Evolutionary conservation across 345 rosid species (phyloP).

Genomic region (Linum lewisii): DNA sequence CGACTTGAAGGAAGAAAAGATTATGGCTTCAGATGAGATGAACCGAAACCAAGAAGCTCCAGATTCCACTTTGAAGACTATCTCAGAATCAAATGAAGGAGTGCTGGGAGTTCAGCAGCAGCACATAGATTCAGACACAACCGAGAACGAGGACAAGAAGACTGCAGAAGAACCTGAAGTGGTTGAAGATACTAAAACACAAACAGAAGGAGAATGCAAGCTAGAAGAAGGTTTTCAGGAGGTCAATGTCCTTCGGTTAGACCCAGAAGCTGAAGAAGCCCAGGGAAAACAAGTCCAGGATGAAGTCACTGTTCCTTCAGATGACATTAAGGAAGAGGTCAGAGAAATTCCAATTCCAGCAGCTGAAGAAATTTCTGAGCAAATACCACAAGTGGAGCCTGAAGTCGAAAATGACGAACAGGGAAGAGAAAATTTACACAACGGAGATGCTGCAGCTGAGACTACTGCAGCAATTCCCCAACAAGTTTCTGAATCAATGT

Average conservation of each 20-base stretch:
- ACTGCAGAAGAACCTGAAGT: background rate
- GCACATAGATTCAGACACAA: slow-evolving; percentile 9
- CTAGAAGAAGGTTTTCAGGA: slow-evolving; percentile 9
- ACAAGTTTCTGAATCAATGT: background rate
- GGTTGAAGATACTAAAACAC: background rate
- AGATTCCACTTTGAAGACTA: no score
- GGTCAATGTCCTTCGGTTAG: no score
- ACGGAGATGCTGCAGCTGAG: background rate
- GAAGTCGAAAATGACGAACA: background rate
- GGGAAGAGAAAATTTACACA: background rate
- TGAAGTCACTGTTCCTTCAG: background rate
- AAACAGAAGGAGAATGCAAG: slow-evolving; percentile 9
- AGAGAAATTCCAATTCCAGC: background rate
- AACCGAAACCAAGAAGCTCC: no score
- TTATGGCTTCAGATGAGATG: no score
- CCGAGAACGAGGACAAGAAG: slow-evolving; percentile 6
- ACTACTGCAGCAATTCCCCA: background rate
- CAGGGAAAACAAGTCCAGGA: background rate
- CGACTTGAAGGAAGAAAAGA: no score
- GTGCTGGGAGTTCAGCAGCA: background rate
- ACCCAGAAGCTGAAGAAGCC: background rate
- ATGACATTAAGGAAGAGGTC: background rate
- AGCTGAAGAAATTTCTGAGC: background rate
- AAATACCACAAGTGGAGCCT: background rate
- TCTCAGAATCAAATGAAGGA: background rate